These are phyloP conservation scores for Thozetella sp. DNA, from an alignment of 495 filamentous ascomycete genomes.

Conservation along the genomic window DNA sequence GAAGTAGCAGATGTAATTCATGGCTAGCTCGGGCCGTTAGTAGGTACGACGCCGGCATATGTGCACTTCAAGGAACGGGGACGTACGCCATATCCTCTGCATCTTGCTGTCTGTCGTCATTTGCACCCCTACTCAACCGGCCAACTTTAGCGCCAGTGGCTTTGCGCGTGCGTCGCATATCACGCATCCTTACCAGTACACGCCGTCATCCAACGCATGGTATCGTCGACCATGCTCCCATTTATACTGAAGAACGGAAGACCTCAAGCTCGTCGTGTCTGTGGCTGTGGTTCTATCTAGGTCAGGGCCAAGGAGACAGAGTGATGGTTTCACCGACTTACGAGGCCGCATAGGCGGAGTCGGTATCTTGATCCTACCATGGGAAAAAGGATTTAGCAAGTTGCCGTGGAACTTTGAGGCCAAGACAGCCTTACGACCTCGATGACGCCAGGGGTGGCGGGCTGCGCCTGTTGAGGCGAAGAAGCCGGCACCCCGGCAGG, in stretches of 20 bases:
- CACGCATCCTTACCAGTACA: slow-evolving; percentile 15
- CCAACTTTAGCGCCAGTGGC: background rate
- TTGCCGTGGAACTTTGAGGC: too few relatives aligned
- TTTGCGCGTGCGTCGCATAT: background rate
- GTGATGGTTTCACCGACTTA: background rate
- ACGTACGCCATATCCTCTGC: slow-evolving; percentile 7
- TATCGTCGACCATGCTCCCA: slow-evolving; percentile 25
- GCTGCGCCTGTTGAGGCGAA: too few relatives aligned
- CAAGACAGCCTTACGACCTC: too few relatives aligned
- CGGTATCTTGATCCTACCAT: background rate
- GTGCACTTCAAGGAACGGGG: background rate
- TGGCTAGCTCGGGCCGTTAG: background rate
- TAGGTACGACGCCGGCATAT: background rate
- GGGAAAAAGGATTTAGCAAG: too few relatives aligned
- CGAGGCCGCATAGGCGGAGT: slow-evolving; percentile 4
- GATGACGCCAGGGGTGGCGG: too few relatives aligned
- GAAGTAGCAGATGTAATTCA: background rate
- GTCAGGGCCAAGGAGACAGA: background rate
- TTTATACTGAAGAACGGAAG: slow-evolving; percentile 16
- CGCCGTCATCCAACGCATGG: slow-evolving; percentile 22
- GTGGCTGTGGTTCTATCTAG: background rate
- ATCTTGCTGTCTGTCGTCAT: slow-evolving; percentile 8
- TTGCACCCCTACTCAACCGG: background rate
- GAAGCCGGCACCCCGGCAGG: too few relatives aligned
- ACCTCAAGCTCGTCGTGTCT: slow-evolving; percentile 19